Conservation (phyloP, 1,284 basidiomycete genomes). For the Cystobasidium sp. region DNA sequence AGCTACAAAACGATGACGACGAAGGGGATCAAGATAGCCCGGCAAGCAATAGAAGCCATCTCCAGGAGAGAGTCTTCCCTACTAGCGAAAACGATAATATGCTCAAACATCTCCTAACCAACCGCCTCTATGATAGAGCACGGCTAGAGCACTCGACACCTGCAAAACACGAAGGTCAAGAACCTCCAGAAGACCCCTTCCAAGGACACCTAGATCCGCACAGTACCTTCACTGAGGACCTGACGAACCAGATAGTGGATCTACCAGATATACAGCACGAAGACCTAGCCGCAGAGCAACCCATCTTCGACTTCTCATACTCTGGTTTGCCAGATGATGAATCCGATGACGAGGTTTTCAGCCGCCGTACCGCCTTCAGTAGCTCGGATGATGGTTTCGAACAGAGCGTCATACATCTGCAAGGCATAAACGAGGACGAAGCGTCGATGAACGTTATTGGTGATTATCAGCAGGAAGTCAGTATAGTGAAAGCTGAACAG, state of each 20-base stretch:
- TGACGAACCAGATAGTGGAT: not conserved
- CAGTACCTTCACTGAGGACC: not conserved
- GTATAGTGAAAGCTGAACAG: not conserved
- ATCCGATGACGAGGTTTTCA: not conserved
- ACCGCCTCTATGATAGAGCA: constrained; percentile 3
- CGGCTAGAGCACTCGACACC: not conserved
- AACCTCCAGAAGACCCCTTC: not conserved
- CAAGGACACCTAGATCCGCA: not conserved
- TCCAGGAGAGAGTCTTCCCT: constrained; percentile 3
- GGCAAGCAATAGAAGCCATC: constrained; percentile 22
- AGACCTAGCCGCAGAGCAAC: constrained; percentile 1
- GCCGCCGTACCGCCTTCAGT: not conserved
- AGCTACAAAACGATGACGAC: not conserved
- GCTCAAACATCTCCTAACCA: constrained; percentile 20
- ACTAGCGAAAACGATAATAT: constrained; percentile 15
- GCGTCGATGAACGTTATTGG: not conserved
- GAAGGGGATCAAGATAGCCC: not conserved
- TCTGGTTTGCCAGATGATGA: constrained; percentile 10
- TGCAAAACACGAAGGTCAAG: not conserved
- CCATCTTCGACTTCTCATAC: constrained; percentile 5
- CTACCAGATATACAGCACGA: not conserved
- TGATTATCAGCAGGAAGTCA: not conserved
- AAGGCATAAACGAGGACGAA: not conserved
- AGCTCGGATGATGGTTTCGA: constrained; percentile 29
- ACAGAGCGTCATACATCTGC: constrained; percentile 6